Evolutionary conservation across 1,139 yeast genomes (phyloP).

Genomic region (Kodamaea anthophila): DNA sequence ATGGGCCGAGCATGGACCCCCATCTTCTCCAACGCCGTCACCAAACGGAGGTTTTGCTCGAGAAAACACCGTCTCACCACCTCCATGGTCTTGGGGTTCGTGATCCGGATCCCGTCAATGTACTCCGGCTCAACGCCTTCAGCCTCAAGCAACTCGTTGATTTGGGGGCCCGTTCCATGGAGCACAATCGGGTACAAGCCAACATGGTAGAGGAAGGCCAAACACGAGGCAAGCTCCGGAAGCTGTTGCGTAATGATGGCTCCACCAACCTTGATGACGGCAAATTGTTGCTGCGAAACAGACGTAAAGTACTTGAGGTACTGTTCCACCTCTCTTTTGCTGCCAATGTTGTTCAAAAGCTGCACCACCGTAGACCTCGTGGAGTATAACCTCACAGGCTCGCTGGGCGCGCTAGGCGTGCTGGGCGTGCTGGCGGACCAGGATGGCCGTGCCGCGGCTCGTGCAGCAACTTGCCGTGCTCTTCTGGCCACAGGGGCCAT

Average conservation of each 20-base stretch:
- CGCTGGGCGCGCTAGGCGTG: slow-evolving; percentile 6
- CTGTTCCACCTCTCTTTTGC: slow-evolving; percentile 96
- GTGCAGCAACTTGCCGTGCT: no score
- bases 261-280: slow-evolving; percentile 98
- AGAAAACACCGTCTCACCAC: slow-evolving; percentile 93
- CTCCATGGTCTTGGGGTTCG: slow-evolving; percentile 91
- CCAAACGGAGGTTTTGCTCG: slow-evolving; percentile 90
- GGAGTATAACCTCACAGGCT: no score
- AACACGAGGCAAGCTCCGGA: slow-evolving; percentile 88
- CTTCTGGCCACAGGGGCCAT: no score
- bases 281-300: slow-evolving; percentile 92
- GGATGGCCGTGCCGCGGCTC: not conserved
- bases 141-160: slow-evolving; percentile 84
- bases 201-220: slow-evolving; percentile 93
- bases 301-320: slow-evolving; percentile 94
- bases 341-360: slow-evolving; percentile 88
- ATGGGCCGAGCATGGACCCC: slow-evolving; percentile 99
- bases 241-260: slow-evolving; percentile 95
- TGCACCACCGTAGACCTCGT: slow-evolving; percentile 95
- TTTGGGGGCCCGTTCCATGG: slow-evolving; percentile 99
- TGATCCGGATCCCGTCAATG: slow-evolving; percentile 93
- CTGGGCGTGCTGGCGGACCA: slow-evolving; percentile 2
- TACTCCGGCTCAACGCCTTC: slow-evolving; percentile 96
- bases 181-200: slow-evolving; percentile 94
- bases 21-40: slow-evolving; percentile 90